Base-by-base conservation (phyloP, 208 protist genomes). In the Angomonas deanei region DNA sequence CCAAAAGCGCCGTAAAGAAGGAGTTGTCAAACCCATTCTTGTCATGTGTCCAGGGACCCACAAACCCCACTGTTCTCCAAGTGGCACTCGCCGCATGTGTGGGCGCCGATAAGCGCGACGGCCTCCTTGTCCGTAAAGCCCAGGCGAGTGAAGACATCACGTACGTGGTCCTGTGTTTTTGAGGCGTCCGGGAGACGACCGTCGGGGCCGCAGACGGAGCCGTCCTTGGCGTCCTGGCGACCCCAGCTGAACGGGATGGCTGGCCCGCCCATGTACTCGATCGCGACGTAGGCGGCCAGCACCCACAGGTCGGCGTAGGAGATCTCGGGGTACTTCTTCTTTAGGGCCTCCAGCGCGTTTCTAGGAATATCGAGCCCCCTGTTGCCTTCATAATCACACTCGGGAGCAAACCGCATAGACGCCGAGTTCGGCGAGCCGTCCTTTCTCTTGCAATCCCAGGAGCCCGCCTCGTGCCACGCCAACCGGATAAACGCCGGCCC, bases 261-360 rank as follows among this genome's bases (percentile, higher is more conserved):
- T 13, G 94, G 94, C 8, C 93, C 94, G 27, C 88, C 92, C 87
- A 97, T 96, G 48, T 80, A 72, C 65, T 97, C 90, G 64, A 98
- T 87, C n/a, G 93, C 91, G 46, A 96, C 88, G 56, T 82, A 83
- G 28, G 82, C 82, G 8, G 89, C 93, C 33, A 96, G 78, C 46
- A 88, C 86, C 87, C 88, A 97, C 31, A 98, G 76, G 63, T 98
- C 96, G 2, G 89, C 88, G 72, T 97, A 97, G 32, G 92, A 93
- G 31, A 97, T 90, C n/a, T 80, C 38, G 0, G 88, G 91, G 68
- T 96, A 78, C 65, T 85, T 85, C 59, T 86, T 74, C 68, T 97
- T 91, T 26, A 97, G 61, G 19, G 84, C 73, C 73, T 97, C 92
- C n/a, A 97, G 73, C 32, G 74, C 74, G n/a, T 78, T 71, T 33